A percentile compares a stretch with the other conserved stretches of the same genome.
Conservation (phyloP, 2,329 filamentous ascomycete genomes). For the Aspergillus sp. region DNA sequence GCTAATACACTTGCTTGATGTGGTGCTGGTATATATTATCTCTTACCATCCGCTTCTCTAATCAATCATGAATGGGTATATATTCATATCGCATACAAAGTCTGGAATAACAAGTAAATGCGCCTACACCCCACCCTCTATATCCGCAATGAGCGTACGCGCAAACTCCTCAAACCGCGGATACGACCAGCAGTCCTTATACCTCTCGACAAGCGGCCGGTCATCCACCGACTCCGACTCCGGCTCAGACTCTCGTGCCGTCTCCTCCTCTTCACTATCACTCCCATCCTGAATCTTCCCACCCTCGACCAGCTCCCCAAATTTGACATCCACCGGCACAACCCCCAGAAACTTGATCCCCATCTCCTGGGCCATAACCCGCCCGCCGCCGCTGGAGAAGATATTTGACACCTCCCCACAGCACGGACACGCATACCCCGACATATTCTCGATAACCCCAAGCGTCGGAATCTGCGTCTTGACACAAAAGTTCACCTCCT, state of each 20-base stretch:
- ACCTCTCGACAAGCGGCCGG: constrained; percentile 42
- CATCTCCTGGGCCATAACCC: constrained; percentile 86
- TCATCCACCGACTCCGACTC: constrained; percentile 21
- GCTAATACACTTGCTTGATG: background rate
- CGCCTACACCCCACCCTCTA: constrained; percentile 21
- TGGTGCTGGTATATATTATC: no score
- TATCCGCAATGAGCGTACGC: constrained; percentile 28
- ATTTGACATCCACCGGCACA: constrained; percentile 90
- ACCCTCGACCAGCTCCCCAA: constrained; percentile 80
- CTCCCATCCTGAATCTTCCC: constrained; percentile 22
- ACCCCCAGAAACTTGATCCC: constrained; percentile 78
- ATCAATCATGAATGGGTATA: background rate
- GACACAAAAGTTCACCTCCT: constrained; percentile 88
- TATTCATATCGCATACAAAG: background rate
- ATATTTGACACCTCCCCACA: constrained; percentile 85
- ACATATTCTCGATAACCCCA: constrained; percentile 96
- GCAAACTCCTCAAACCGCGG: constrained; percentile 43
- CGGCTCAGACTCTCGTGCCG: constrained; percentile 7
- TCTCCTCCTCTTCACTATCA: constrained; percentile 24
- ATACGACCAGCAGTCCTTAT: constrained; percentile 45
- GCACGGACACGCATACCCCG: constrained; percentile 54
- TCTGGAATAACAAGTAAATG: background rate
- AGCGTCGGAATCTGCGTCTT: constrained; percentile 79
- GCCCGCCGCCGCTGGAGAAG: constrained; percentile 86
- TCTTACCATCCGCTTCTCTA: background rate